Percentiles rank a stretch among this genome's conserved stretches.
Conservation (phyloP, 768 basidiomycete species). For the Cyclocybe cylindracea region DNA sequence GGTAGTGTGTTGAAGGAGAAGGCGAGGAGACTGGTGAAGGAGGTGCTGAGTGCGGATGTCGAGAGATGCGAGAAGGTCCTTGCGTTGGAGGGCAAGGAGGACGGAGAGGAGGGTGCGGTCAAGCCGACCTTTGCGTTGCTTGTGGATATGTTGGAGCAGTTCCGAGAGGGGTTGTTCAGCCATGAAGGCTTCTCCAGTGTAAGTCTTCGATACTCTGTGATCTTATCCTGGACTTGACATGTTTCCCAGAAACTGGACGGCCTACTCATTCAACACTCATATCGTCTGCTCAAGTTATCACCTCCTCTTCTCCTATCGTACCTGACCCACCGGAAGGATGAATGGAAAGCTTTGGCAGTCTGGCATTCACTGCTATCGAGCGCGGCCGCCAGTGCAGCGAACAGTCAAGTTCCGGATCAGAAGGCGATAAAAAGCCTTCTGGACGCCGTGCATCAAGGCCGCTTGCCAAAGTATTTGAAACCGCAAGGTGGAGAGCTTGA, state of each 20-base stretch:
- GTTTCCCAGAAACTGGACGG: slow-evolving; percentile 45
- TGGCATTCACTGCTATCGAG: slow-evolving; percentile 53
- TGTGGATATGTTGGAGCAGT: slow-evolving; percentile 49
- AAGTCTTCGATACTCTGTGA: slow-evolving; percentile 13
- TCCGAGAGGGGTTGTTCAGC: slow-evolving; percentile 51
- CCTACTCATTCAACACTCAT: slow-evolving; percentile 38
- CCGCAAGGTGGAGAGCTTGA: slow-evolving; percentile 49
- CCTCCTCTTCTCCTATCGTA: slow-evolving; percentile 53
- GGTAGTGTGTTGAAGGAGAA: slow-evolving; percentile 23
- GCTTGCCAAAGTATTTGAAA: slow-evolving; percentile 46
- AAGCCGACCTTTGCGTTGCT: slow-evolving; percentile 26
- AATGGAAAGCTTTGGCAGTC: slow-evolving; percentile 29
- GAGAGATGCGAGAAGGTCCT: slow-evolving; percentile 27
- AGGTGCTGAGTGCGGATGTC: slow-evolving; percentile 35
- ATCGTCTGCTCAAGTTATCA: slow-evolving; percentile 32
- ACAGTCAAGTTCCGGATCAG: slow-evolving; percentile 18
- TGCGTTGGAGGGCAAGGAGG: background rate
- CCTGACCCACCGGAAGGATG: slow-evolving; percentile 42
- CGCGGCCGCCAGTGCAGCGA: slow-evolving; percentile 35
- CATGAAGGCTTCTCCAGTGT: slow-evolving; percentile 47
- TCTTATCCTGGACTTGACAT: background rate
- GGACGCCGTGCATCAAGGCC: slow-evolving; percentile 35
- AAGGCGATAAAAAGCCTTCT: slow-evolving; percentile 38
- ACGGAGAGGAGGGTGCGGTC: background rate
- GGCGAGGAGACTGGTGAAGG: slow-evolving; percentile 28